Percentiles rank a stretch among this genome's conserved stretches.
phyloP scores from a whole-genome alignment of 2,329 filamentous ascomycete genomes.

The Pseudogymnoascus sp. region DNA sequence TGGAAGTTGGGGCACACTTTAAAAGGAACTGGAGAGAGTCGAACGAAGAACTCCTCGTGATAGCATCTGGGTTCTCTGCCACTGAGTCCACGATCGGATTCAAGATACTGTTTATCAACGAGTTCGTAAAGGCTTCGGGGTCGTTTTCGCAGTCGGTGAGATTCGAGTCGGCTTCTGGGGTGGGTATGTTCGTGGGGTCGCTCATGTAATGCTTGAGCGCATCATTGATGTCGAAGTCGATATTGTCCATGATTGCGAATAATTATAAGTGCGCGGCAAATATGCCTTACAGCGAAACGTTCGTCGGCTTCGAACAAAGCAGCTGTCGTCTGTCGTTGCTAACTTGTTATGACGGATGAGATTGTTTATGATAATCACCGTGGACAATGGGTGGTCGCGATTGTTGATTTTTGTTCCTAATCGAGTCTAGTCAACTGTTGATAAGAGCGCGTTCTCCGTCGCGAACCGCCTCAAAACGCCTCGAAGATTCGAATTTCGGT shows the following conservation, averaged over 20 bases:
- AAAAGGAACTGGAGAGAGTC: conserved; percentile 92
- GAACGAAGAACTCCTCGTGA: conserved; percentile 69
- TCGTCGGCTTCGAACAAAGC: not conserved
- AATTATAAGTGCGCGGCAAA: conserved; percentile 9
- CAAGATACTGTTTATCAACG: conserved; percentile 73
- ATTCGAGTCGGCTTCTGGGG: conserved; percentile 73
- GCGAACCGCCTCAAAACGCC: not conserved
- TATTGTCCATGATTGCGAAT: conserved; percentile 53
- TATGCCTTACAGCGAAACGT: not conserved
- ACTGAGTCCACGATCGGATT: conserved; percentile 91
- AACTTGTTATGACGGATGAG: not conserved
- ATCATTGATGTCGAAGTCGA: conserved; percentile 92
- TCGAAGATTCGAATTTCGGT: not conserved
- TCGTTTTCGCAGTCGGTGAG: conserved; percentile 90
- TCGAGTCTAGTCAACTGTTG: not conserved
- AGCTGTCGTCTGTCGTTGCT: conserved; percentile 2
- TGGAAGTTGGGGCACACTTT: conserved; percentile 70
- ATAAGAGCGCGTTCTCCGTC: conserved; percentile 6
- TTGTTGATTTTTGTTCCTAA: conserved; percentile 10
- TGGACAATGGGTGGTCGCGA: conserved; percentile 1
- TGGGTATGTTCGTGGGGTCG: conserved; percentile 74
- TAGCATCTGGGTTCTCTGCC: conserved; percentile 82
- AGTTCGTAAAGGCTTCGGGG: conserved; percentile 69
- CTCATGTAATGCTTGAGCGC: conserved; percentile 95
- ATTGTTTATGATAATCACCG: conserved; percentile 8